Evolutionary conservation across 306 rosid genomes (phyloP), one percentile per base, ranked within the genome.

Genomic region (Sicyos baderoa): DNA sequence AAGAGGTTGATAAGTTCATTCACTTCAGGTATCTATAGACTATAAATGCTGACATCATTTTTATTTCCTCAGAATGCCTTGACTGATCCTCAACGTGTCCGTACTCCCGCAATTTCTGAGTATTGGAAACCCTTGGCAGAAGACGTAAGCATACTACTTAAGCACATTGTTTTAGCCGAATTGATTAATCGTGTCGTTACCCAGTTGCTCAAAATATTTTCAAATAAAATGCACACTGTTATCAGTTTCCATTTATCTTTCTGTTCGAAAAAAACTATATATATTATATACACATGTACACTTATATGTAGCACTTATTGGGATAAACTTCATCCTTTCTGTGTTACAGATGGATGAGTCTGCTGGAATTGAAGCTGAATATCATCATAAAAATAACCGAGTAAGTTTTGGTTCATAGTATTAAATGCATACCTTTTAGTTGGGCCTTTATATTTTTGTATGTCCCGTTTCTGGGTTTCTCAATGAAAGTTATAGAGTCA

Each of bases 111-210:
- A n/a, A 89, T 93, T 73, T 74, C 76, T 76, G 98, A 88, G 68
- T 93, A 89, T 79, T 93, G 96, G 96, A 92, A 88, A 76, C 91
- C 96, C 68, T 81, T 93, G 86, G 96, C 93, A 57, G 98, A 93
- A 44, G 98, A 93, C 79, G 97, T 89, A 81, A 89, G 97, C 78
- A 57, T 66, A 57, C 42, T 35, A 35, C 0, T 51, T 42, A 81
- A 89, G 96, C 75, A 61, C 71, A 62, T 51, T 42, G 25, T 25
- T 71, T 59, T 76, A 27, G 73, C 56, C 69, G 32, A 70, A 55
- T 27, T 63, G 52, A 63, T 40, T 42, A 40, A 62, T 29, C 5
- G 1, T 6, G 13, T 5, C 11, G 10, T 32, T 53, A 75, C 25
- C 2, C 35, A 29, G 17, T 35, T 29, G 50, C 17, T 49, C 74